phyloP scores from a whole-genome alignment of 352 stramenopile species.

The Phytophthora boehmeriae region DNA sequence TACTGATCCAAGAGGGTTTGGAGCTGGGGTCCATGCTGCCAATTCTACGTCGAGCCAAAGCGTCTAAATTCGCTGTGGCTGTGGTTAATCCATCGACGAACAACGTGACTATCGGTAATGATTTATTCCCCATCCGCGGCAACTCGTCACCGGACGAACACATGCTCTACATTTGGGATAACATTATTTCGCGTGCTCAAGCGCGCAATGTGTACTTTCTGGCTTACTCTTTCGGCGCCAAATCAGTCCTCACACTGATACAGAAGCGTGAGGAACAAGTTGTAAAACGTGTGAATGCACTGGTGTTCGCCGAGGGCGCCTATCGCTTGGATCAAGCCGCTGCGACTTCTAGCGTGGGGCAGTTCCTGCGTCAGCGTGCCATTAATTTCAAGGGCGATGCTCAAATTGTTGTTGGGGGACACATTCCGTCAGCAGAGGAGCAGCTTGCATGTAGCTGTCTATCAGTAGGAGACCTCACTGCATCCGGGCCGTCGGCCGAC shows the following conservation, averaged over 20 bases:
- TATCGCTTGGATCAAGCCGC: slow-evolving; percentile 61
- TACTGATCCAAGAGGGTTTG: slow-evolving; percentile 78
- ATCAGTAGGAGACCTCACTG: slow-evolving; percentile 61
- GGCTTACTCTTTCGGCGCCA: slow-evolving; percentile 74
- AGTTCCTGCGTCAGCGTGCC: slow-evolving; percentile 64
- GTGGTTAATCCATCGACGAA: slow-evolving; percentile 82
- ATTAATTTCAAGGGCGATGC: slow-evolving; percentile 82
- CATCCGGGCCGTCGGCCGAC: slow-evolving; percentile 20
- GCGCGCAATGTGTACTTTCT: slow-evolving; percentile 72
- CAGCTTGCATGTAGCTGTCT: slow-evolving; percentile 71
- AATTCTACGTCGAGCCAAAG: slow-evolving; percentile 54
- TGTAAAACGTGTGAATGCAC: slow-evolving; percentile 54
- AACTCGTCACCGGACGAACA: slow-evolving; percentile 72
- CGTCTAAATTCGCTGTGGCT: slow-evolving; percentile 53
- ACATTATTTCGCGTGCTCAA: slow-evolving; percentile 65
- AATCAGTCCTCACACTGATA: slow-evolving; percentile 69
- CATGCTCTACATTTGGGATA: slow-evolving; percentile 77
- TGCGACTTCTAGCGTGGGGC: slow-evolving; percentile 55
- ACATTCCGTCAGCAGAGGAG: slow-evolving; percentile 58
- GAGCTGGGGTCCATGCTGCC: slow-evolving; percentile 82
- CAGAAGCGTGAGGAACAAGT: slow-evolving; percentile 65
- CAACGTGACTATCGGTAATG: slow-evolving; percentile 65
- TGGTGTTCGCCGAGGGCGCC: slow-evolving; percentile 75
- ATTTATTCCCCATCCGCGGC: slow-evolving; percentile 60
- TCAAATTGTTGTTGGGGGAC: slow-evolving; percentile 44